Conservation (phyloP, 805 yeast species). For the Ogataea paradorogensis region DNA sequence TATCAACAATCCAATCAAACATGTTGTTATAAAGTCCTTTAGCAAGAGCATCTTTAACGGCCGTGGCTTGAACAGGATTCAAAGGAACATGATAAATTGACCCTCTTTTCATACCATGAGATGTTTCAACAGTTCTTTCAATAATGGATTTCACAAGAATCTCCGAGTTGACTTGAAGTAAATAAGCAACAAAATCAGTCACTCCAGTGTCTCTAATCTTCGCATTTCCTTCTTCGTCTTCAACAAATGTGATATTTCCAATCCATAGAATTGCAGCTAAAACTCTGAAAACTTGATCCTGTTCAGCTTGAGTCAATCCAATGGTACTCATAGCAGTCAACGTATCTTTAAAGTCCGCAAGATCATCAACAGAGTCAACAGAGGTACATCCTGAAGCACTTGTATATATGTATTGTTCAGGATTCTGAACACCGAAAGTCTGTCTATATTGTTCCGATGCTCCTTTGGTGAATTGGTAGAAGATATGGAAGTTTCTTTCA, state of each 20-base stretch:
- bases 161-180: conserved; percentile 74
- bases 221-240: conserved; percentile 85
- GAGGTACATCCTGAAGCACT: conserved; percentile 80
- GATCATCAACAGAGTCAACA: conserved; percentile 85
- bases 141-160: conserved; percentile 63
- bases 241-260: conserved; percentile 84
- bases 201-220: conserved; percentile 80
- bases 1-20: conserved; percentile 93
- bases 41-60: conserved; percentile 93
- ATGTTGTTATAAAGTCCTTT: conserved; percentile 89
- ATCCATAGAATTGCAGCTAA: conserved; percentile 89
- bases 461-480: conserved; percentile 91
- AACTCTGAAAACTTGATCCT: conserved; percentile 84
- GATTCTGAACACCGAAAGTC: conserved; percentile 84
- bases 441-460: conserved; percentile 84
- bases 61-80: conserved; percentile 87
- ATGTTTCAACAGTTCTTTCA: conserved; percentile 85
- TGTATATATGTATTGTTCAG: conserved; percentile 90
- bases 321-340: conserved; percentile 82
- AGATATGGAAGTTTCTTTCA: conserved; percentile 96
- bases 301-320: conserved; percentile 79
- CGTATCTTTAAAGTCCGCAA: conserved; percentile 75
- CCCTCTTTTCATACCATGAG: conserved; percentile 86
- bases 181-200: conserved; percentile 91
- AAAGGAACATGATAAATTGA: conserved; percentile 93